Evolutionary conservation across 2,329 filamentous ascomycete species (phyloP), one percentile per base, ranked within the genome.

Genomic region (Fusarium falciforme): DNA sequence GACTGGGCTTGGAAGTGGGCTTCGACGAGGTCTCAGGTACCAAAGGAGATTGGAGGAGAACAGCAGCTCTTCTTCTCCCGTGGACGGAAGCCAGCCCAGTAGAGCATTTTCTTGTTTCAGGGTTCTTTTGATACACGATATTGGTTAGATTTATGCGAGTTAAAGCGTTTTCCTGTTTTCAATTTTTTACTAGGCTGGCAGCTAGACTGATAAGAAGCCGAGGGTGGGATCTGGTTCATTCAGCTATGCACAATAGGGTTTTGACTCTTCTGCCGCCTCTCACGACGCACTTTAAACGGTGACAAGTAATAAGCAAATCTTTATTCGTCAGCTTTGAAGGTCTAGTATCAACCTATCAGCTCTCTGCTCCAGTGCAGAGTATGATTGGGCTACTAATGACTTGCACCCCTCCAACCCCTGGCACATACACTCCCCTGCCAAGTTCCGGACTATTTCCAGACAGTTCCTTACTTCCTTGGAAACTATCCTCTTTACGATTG

Each of bases 41-140:
- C 79, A 0, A 65, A 63, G 10, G 76, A 73, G 38, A 64, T 74
- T 62, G 79, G 76, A 5, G 74, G 77, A 2, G 68, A 75, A 16
- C 73, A 77, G 25, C 78, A 79, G 36, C 25, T 78, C 5, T 81
- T 81, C 52, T 63, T 81, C 47, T 78, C 79, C 0, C 68, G 76
- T 0, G 76, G 76, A 2, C 60, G 40, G 20, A 78, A 71, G 36
- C 36, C 70, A 20, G 4, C 20, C 4, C 2, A 52, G 9, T n/a
- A 31, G 17, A n/a, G 10, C 4, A n/a, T 38, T 31, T 20, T 8
- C 11, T 52, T n/a, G 17, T 1, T 31, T 31, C 3, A 4, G 17
- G 8, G 16, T 29, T 27, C 6, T 29, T 22, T 49, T 17, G 5
- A 11, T 29, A 49, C 44, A 29, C 8, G 25, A 47, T n/a, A 20